These are phyloP conservation scores for Cyclospora cayetanensis DNA, from an alignment of 169 alveolate species.

Conservation along the genomic window DNA sequence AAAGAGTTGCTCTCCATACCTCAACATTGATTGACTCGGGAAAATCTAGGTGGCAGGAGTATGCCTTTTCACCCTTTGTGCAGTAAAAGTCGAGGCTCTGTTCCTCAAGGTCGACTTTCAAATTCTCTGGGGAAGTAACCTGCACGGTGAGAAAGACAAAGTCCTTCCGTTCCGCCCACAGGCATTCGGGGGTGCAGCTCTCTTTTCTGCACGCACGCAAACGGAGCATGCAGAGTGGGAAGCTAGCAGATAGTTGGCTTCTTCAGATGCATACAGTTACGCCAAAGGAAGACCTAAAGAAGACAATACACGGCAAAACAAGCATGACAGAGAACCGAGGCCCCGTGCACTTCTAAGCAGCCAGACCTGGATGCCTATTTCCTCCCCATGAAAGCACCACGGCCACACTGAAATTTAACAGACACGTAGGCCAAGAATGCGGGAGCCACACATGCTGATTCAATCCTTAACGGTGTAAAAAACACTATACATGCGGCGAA, in stretches of 20 bases:
- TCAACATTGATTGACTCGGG: constrained; percentile 65
- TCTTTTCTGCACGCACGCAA: constrained; percentile 36
- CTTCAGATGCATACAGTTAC: too few species aligned
- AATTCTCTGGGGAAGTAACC: constrained; percentile 34
- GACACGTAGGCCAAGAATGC: too few species aligned
- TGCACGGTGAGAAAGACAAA: constrained; percentile 60
- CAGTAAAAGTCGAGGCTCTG: constrained; percentile 34
- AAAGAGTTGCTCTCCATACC: background rate
- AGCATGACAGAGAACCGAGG: too few species aligned
- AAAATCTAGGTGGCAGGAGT: constrained; percentile 62
- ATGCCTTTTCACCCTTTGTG: constrained; percentile 19
- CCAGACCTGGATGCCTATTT: too few species aligned
- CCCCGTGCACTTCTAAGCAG: too few species aligned
- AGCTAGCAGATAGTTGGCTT: too few species aligned
- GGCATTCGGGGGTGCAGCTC: constrained; percentile 58
- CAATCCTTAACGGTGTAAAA: too few species aligned
- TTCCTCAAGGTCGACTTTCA: constrained; percentile 59
- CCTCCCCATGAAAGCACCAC: too few species aligned
- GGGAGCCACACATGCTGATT: too few species aligned
- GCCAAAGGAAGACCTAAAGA: background rate
- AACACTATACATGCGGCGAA: background rate
- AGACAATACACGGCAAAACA: too few species aligned
- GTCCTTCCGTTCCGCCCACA: constrained; percentile 69
- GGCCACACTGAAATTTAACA: too few species aligned
- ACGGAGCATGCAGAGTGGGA: too few species aligned